These are phyloP conservation scores for Xylaria grammica DNA, from an alignment of 495 filamentous ascomycete genomes.

Conservation along the genomic window DNA sequence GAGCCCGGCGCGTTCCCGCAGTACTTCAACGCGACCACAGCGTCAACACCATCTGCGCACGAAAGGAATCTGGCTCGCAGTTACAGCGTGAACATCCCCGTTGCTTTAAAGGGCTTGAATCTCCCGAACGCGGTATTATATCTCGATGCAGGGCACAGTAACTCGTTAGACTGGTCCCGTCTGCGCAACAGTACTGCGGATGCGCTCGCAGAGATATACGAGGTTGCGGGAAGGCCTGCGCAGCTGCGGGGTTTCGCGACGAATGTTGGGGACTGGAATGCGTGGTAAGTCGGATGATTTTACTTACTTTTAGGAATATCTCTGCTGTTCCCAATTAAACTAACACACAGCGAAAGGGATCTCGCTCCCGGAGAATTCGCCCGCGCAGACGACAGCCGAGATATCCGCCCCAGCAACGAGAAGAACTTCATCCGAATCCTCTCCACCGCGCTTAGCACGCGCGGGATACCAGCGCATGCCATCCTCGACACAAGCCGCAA, in stretches of 20 bases:
- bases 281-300: conserved; percentile 39
- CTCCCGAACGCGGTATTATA: conserved; percentile 72
- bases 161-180: conserved; percentile 67
- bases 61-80: conserved; percentile 50
- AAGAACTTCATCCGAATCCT: conserved; percentile 64
- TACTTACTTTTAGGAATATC: neutral
- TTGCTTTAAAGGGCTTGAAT: conserved; percentile 63
- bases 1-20: conserved; percentile 70
- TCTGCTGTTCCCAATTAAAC: too few relatives aligned
- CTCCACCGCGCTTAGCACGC: conserved; percentile 52
- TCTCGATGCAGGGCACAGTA: conserved; percentile 68
- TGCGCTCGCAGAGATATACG: conserved; percentile 55
- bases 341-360: conserved; percentile 23
- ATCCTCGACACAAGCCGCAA: conserved; percentile 57
- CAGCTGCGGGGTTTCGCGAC: conserved; percentile 67
- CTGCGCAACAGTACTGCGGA: conserved; percentile 52
- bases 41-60: conserved; percentile 22
- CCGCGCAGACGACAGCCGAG: conserved; percentile 44
- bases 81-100: conserved; percentile 62
- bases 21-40: conserved; percentile 60
- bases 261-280: conserved; percentile 71
- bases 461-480: conserved; percentile 61
- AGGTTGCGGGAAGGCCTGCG: conserved; percentile 57
- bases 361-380: conserved; percentile 59
- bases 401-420: conserved; percentile 56